Base-by-base conservation (phyloP, 78 protist species). In the Dictyostelium capitatum region DNA sequence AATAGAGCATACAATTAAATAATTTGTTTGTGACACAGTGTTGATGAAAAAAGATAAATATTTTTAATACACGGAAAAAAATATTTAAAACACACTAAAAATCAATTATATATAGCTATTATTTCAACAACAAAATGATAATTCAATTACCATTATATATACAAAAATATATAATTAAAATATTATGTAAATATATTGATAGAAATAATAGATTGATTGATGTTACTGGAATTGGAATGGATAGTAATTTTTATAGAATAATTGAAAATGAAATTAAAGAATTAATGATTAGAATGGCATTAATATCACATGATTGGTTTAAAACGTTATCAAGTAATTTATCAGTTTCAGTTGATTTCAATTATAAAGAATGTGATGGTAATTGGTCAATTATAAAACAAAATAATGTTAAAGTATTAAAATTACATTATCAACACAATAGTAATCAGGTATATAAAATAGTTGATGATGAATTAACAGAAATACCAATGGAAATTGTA, bases 261-360 rank as follows among this genome's bases (percentile, higher is more conserved):
- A 25, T 11, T 28, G 72, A 62, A 28, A 62, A 62, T 0, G 4
- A 4, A 12, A 62, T 62, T 11, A 62, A 62, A 25, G 19, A 8
- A 25, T 25, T 62, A 62, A 62, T 62, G 72, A 37, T 37, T 37
- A 37, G 2, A 37, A 25, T 67, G 3, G 75, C 75, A 67, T 67
- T 67, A 5, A 48, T 67, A 15, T 67, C 43, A 9, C 75, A 17
- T 32, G 20, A 32, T 12, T 67, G 75, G 75, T 67, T 67, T 67
- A 67, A 67, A 25, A 32, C 75, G 14, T 67, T 67, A 32, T 67
- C 75, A 25, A 67, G 30, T 67, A 67, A 67, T 67, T 3, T 67
- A 15, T 30, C 75, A 32, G 47, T 32, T 6, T 67, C 48, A 12
- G 75, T 32, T 32, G 75, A 67, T 32, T 17, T 67, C n/a, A 67